phyloP scores from a whole-genome alignment of 495 filamentous ascomycete genomes.

The Penicillium paxilli region DNA sequence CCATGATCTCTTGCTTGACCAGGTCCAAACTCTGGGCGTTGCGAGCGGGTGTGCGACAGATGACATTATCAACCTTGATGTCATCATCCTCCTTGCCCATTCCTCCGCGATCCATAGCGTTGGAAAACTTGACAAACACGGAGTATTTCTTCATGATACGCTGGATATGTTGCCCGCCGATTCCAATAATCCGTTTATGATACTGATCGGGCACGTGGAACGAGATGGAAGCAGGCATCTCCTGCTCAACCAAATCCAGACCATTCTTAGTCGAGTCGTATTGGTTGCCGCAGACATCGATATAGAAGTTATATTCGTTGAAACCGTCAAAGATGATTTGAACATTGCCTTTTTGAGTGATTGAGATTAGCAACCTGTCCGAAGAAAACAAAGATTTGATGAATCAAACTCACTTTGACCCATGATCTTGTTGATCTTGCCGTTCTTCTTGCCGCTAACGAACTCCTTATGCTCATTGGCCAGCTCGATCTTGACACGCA shows the following conservation, averaged over 20 bases:
- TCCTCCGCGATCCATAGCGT: conserved; percentile 97
- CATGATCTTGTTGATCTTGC: conserved; percentile 99
- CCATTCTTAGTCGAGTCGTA: conserved; percentile 93
- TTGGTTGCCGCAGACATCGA: conserved; percentile 87
- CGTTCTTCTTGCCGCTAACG: conserved; percentile 98
- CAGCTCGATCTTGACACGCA: conserved; percentile 96
- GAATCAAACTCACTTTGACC: conserved; percentile 69
- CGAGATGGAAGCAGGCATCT: conserved; percentile 98
- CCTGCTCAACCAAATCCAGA: conserved; percentile 90
- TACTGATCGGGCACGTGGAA: conserved; percentile 99
- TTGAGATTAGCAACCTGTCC: conserved; percentile 1
- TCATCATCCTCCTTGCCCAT: conserved; percentile 95
- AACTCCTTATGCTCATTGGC: conserved; percentile 99
- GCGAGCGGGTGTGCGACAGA: conserved; percentile 93
- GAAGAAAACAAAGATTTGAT: neutral
- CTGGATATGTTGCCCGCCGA: conserved; percentile 97
- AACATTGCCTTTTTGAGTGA: conserved; percentile 70
- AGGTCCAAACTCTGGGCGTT: conserved; percentile 96
- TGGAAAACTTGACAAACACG: conserved; percentile 99
- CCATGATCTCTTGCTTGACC: conserved; percentile 98
- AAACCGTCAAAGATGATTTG: conserved; percentile 99
- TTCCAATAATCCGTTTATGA: conserved; percentile 98
- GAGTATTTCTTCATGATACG: conserved; percentile 99
- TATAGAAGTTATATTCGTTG: conserved; percentile 99
- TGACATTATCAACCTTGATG: conserved; percentile 97